Conservation (phyloP, 1,139 yeast genomes). For the Entelexis paramagnoliae region DNA sequence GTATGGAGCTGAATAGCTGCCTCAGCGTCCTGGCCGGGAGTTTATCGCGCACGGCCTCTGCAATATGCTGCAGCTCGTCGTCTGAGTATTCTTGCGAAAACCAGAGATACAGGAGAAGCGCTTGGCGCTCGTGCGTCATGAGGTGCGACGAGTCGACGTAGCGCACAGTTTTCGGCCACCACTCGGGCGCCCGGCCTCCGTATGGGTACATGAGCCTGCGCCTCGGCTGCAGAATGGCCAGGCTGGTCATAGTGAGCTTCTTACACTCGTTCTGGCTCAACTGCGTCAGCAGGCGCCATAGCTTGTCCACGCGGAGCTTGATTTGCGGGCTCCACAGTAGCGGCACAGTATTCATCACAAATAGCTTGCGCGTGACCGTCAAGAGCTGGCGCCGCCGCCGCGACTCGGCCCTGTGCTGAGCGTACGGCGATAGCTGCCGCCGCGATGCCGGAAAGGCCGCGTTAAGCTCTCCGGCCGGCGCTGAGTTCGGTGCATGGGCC, state of each 20-base stretch:
- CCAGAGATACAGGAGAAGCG: conserved; percentile 6
- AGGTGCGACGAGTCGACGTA: conserved; percentile 16
- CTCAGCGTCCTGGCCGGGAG: no score
- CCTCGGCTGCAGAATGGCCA: conserved; percentile 3
- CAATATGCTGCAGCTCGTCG: not conserved
- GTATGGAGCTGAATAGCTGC: no score
- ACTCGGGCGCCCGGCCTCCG: not conserved
- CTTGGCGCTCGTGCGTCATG: conserved; percentile 1
- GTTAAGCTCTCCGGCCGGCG: no score
- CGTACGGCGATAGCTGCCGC: no score
- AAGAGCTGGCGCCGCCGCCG: no score
- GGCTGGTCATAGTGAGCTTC: not conserved
- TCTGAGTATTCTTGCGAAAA: conserved; percentile 1
- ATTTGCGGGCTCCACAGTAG: not conserved
- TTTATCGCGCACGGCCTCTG: no score
- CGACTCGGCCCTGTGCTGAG: no score
- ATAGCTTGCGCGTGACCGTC: not conserved
- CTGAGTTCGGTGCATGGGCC: not conserved
- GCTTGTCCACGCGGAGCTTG: not conserved
- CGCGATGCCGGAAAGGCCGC: no score
- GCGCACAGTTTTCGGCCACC: conserved; percentile 14
- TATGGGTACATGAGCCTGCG: conserved; percentile 11
- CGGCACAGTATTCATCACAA: not conserved
- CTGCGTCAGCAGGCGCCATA: not conserved
- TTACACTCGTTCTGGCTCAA: not conserved